These are phyloP conservation scores for Vanderwaltozyma polyspora DNA, from an alignment of 805 yeast species.

Conservation along the genomic window DNA sequence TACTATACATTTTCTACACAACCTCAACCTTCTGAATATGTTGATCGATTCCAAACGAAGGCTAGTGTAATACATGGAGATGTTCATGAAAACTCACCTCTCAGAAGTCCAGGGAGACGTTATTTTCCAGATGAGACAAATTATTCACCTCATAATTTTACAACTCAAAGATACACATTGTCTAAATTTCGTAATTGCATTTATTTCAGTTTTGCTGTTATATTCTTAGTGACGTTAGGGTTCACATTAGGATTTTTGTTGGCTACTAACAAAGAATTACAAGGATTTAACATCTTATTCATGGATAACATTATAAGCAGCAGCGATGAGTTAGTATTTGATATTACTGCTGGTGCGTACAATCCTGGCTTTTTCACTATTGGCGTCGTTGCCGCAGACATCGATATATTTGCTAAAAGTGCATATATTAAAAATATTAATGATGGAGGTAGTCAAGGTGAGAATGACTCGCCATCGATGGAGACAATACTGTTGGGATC, in stretches of 20 bases:
- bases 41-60: neutral
- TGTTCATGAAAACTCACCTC: constrained; percentile 13
- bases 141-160: constrained; percentile 42
- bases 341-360: constrained; percentile 62
- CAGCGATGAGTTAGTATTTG: constrained; percentile 75
- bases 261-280: constrained; percentile 78
- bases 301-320: constrained; percentile 66
- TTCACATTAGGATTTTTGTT: constrained; percentile 73
- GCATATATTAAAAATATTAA: constrained; percentile 29
- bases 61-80: neutral
- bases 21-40: neutral
- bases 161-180: constrained; percentile 24
- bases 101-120: constrained; percentile 5
- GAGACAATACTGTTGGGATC: constrained; percentile 73
- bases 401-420: constrained; percentile 78
- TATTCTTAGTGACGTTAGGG: constrained; percentile 54
- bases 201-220: constrained; percentile 27
- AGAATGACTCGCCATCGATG: constrained; percentile 20
- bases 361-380: constrained; percentile 81
- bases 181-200: constrained; percentile 27
- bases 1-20: neutral
- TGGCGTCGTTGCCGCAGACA: constrained; percentile 48
- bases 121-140: constrained; percentile 9
- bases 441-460: constrained; percentile 3
- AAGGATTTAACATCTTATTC: constrained; percentile 48